A percentile compares a stretch with the other conserved stretches of the same genome.
Conservation (phyloP, 73 alveolate genomes). For the Paramecium sexaurelia region DNA sequence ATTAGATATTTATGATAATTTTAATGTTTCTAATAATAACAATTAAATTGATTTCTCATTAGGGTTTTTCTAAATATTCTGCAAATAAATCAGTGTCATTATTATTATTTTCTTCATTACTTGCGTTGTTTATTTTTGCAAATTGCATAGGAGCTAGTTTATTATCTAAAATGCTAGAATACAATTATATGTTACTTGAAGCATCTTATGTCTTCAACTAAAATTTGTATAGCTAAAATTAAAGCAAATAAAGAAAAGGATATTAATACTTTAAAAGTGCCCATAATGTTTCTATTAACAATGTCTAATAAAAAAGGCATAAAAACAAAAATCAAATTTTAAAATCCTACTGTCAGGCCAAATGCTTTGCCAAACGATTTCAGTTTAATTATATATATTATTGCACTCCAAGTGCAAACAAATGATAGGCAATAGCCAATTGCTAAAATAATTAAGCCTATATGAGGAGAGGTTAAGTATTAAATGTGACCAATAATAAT, state of each 20-base stretch:
- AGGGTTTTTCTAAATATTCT: background rate
- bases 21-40: background rate
- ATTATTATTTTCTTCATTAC: background rate
- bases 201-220: constrained; percentile 21
- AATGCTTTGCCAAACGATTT: constrained; percentile 28
- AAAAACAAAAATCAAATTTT: constrained; percentile 6
- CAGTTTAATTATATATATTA: background rate
- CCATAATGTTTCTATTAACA: background rate
- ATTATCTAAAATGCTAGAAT: background rate
- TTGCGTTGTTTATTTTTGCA: background rate
- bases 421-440: constrained; percentile 7
- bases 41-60: background rate
- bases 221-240: background rate
- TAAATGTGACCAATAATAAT: constrained; percentile 2
- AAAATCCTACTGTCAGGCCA: background rate
- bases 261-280: constrained; percentile 27
- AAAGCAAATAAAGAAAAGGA: background rate
- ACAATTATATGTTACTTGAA: background rate
- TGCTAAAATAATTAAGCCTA: constrained; percentile 6
- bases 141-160: constrained; percentile 43
- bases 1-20: background rate
- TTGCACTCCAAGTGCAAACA: constrained; percentile 42
- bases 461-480: background rate
- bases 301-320: constrained; percentile 31
- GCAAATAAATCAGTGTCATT: constrained; percentile 24